Evolutionary conservation across 768 basidiomycete genomes (phyloP), one percentile per base, ranked within the genome.

Genomic region (Podaxis pistillaris): DNA sequence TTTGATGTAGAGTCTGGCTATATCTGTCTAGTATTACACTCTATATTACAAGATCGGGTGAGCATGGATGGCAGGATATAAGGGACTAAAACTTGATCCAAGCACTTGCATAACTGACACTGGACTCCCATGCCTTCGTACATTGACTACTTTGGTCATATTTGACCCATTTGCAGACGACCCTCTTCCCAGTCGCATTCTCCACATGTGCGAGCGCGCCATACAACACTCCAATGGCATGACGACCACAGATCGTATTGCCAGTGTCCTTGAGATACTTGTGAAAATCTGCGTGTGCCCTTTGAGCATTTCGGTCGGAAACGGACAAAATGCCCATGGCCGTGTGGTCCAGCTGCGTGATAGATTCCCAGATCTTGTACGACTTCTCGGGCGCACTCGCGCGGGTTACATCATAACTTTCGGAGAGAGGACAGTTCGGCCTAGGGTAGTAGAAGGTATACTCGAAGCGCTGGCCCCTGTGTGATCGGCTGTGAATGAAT

Each of bases 241-340:
- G 95, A 41, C 97, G 82, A 2, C 97, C 97, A 71, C 97, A 99
- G 50, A 99, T 97, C 0, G 97, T 98, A 76, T 99, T 99, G 76
- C 89, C 86, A 37, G 93, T 96, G 62, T 79, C 76, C 12, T 76
- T 70, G 1, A 94, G 81, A 71, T 95, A 94, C 5, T 78, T 76
- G 1, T 84, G 78, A 69, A 95, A 96, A 22, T 78, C 72, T 3
- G 65, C 64, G 68, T 94, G 92, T 0, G 89, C 85, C 73, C 7
- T 72, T 72, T 0, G 85, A 84, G 33, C 77, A 79, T n/a, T 74
- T 74, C 2, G 85, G 80, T 4, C 86, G 82, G 58, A 88, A 68
- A 33, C 24, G 1, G 85, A 82, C 56, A 95, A 78, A 44, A 87
- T 72, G 15, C 86, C 82, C 84, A 97, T 92, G 3, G 88, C 96